Percentiles rank a stretch among this genome's conserved stretches.
Conservation (phyloP, 257 asterid genomes). For the Solanum paucissectum region DNA sequence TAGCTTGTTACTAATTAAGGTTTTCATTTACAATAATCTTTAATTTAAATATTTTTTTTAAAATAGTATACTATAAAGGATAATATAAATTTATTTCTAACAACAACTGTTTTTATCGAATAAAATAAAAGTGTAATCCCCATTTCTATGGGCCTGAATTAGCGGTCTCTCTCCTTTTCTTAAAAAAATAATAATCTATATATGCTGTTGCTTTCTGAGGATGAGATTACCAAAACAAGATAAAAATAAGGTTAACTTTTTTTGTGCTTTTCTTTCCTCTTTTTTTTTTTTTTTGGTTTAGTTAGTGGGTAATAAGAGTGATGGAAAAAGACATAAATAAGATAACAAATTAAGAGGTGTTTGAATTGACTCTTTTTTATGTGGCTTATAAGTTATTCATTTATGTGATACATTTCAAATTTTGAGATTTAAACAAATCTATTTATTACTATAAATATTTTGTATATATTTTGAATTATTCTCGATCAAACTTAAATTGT, state of each 20-base stretch:
- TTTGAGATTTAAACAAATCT: too few species aligned
- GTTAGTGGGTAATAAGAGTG: slow-evolving; percentile 5
- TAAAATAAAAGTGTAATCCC: background rate
- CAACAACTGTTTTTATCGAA: background rate
- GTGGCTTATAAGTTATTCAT: background rate
- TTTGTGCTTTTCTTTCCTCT: background rate
- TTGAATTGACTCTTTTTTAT: background rate
- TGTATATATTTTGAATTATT: too few species aligned
- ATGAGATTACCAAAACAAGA: slow-evolving; percentile 17
- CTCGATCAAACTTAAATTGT: too few species aligned
- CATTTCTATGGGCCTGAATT: background rate
- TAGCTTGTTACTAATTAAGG: background rate
- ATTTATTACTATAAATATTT: too few species aligned
- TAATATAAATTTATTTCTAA: background rate
- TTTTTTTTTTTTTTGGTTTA: background rate
- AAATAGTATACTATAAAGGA: too few species aligned
- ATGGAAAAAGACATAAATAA: background rate
- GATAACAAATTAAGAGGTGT: background rate
- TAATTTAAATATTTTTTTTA: background rate
- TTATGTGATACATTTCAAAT: too few species aligned
- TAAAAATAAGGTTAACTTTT: background rate
- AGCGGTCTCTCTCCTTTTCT: background rate
- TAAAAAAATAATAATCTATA: background rate
- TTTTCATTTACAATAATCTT: background rate
- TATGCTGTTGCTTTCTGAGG: background rate